Evolutionary conservation across 225 moss, liverwort and hornwort genomes (phyloP), one percentile per base, ranked within the genome.

Genomic region (Marchantia polymorpha): DNA sequence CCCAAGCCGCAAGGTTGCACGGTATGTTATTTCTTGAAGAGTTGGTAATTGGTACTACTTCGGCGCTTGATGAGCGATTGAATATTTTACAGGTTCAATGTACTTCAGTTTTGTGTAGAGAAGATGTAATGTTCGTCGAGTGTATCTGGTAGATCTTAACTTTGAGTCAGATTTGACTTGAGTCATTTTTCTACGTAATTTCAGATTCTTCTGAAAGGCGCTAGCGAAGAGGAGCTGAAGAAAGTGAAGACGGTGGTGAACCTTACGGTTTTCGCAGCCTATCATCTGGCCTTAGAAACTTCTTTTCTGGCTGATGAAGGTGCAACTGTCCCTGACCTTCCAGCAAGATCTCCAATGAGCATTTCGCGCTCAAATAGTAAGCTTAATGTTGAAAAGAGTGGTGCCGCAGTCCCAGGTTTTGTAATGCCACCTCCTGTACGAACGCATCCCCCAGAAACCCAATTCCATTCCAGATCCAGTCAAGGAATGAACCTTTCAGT

Each of bases 241-340:
- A 93, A 89, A 46, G 87, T 97, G 71, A 97, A 97, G 88, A 86
- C 87, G 72, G 94, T 94, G 14, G 88, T 97, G 29, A 90, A 93
- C 82, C 91, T 91, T 81, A 92, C 96, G 53, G 90, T 94, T 48
- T 97, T 93, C 84, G 92, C 91, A 77, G 96, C 96, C 52, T 97
- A 97, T 83, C 96, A 97, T 84, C 84, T 97, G 69, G 92, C 90
- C 30, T 81, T 97, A 76, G 96, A 97, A 85, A 97, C 96, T n/a
- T 97, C 96, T 26, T 97, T 97, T 77, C 86, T 97, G 88, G 93
- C 91, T 77, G 96, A 97, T 70, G 93, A 97, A 72, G 96, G 96
- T 77, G 96, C 96, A 55, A 92, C 91, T 31, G 77, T 97, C 52
- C 91, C 91, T 79, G 89, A 91, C 80, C 84, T 84, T 48, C 77